phyloP scores from a whole-genome alignment of 1,284 basidiomycete genomes.

The Tranzscheliella williamsii region DNA sequence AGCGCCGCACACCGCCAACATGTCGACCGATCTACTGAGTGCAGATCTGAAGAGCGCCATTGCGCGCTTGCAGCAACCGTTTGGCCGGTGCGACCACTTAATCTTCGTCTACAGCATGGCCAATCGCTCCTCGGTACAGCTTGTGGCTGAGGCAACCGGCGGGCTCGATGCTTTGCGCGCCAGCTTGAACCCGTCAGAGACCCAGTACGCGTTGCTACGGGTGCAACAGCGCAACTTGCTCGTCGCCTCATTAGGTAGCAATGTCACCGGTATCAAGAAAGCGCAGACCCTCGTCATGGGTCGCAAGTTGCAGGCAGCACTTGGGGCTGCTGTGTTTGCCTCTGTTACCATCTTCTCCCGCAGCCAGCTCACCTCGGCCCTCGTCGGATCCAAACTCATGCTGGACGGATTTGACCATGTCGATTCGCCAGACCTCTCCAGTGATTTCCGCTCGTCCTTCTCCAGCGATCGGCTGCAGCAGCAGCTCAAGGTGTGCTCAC shows the following conservation, averaged over 20 bases:
- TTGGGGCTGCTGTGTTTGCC: constrained; percentile 7
- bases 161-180: constrained; percentile 10
- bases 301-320: constrained; percentile 4
- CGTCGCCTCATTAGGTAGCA: constrained; percentile 9
- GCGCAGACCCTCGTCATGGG: constrained; percentile 10
- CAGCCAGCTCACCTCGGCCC: constrained; percentile 10
- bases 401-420: constrained; percentile 10
- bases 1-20: too few species aligned
- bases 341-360: constrained; percentile 2
- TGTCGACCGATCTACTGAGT: too few species aligned
- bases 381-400: constrained; percentile 11
- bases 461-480: too few species aligned
- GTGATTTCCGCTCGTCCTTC: constrained; percentile 11
- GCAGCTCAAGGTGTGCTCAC: too few species aligned
- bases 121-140: constrained; percentile 1
- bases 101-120: constrained; percentile 3
- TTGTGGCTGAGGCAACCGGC: constrained; percentile 7
- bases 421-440: constrained; percentile 1
- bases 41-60: neutral
- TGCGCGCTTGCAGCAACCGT: neutral
- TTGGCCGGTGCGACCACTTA: constrained; percentile 13
- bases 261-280: constrained; percentile 6
- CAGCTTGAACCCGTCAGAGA: constrained; percentile 5
- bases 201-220: constrained; percentile 9
- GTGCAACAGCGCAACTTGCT: constrained; percentile 10